These are phyloP conservation scores for Metschnikowia koreensis DNA, from an alignment of 805 yeast genomes.

Conservation along the genomic window DNA sequence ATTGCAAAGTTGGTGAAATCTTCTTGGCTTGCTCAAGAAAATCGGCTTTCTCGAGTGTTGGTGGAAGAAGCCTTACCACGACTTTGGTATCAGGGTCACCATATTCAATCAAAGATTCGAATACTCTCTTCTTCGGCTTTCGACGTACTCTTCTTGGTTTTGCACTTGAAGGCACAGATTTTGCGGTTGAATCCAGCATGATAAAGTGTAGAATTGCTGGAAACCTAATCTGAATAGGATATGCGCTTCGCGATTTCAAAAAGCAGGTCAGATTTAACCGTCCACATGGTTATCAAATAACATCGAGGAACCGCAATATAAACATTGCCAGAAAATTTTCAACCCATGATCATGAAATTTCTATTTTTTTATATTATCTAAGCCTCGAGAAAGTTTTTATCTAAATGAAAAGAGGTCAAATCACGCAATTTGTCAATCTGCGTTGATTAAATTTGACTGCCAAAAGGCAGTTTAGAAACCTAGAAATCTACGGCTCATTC, in stretches of 20 bases:
- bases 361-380: too few relatives aligned
- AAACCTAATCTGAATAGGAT: not conserved
- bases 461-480: too few relatives aligned
- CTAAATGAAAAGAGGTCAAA: too few relatives aligned
- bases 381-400: too few relatives aligned
- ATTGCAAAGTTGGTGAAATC: conserved; percentile 1
- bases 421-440: too few relatives aligned
- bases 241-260: conserved; percentile 1
- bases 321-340: too few relatives aligned
- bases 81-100: conserved; percentile 19
- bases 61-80: conserved; percentile 24
- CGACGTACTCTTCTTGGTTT: conserved; percentile 1
- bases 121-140: not conserved
- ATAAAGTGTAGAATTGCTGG: not conserved
- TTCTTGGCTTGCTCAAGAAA: conserved; percentile 23
- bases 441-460: too few relatives aligned
- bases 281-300: too few relatives aligned
- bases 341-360: too few relatives aligned
- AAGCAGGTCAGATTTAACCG: too few relatives aligned
- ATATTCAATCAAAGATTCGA: conserved; percentile 9
- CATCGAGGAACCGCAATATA: too few relatives aligned
- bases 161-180: not conserved
- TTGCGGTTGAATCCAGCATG: conserved; percentile 1
- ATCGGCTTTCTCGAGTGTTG: conserved; percentile 15
- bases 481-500: too few relatives aligned